A percentile compares a stretch with the other conserved stretches of the same genome.
Evolutionary conservation across 2,329 filamentous ascomycete species (phyloP).

Genomic region (Xylaria sp.): DNA sequence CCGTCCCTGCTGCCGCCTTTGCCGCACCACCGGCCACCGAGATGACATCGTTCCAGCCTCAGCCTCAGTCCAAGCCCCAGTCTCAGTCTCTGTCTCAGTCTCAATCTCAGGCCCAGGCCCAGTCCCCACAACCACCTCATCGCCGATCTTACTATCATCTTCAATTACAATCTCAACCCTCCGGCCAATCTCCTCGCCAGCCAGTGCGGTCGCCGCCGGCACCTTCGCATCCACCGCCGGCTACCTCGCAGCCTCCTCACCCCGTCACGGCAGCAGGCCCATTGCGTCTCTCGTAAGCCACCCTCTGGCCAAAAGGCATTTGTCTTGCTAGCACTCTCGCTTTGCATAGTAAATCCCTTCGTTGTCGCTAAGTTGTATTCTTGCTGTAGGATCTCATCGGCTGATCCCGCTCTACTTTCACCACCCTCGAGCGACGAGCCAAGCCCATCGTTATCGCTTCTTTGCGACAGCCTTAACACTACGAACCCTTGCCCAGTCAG

Average conservation of each 20-base stretch:
- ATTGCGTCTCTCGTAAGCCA: constrained; percentile 42
- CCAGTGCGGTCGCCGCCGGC: not conserved
- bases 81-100: constrained; percentile 9
- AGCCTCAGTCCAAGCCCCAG: constrained; percentile 22
- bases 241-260: constrained; percentile 13
- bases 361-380: constrained; percentile 26
- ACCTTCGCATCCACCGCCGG: constrained; percentile 14
- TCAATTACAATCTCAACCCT: constrained; percentile 15
- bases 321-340: not conserved
- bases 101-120: constrained; percentile 11
- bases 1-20: constrained; percentile 27
- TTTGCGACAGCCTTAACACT: constrained; percentile 50
- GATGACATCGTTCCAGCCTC: constrained; percentile 16
- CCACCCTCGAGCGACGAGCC: constrained; percentile 71
- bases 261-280: constrained; percentile 26
- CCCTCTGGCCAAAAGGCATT: not conserved
- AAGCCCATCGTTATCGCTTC: constrained; percentile 56
- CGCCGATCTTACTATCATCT: constrained; percentile 10
- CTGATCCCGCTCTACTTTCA: constrained; percentile 63
- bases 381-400: constrained; percentile 35
- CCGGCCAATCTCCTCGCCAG: not conserved
- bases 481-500: constrained; percentile 46
- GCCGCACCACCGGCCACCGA: constrained; percentile 27
- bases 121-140: constrained; percentile 14
- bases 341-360: constrained; percentile 14